These are phyloP conservation scores for Fusarium denticulatum DNA, from an alignment of 2,329 filamentous ascomycete species.

Conservation along the genomic window DNA sequence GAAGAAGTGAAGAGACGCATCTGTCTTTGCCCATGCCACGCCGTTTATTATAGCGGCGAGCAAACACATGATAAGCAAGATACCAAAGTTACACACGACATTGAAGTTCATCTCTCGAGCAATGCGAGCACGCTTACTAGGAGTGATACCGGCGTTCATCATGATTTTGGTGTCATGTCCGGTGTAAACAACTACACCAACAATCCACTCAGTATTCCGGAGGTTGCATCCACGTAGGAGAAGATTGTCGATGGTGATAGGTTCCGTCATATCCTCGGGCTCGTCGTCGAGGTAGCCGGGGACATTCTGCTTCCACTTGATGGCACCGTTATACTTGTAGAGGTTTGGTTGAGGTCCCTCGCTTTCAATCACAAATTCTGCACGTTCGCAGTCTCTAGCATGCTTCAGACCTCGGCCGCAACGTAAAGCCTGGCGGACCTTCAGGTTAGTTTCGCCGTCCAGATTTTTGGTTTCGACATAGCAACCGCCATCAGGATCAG, in stretches of 20 bases:
- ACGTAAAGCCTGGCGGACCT: slow-evolving; percentile 90
- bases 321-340: slow-evolving; percentile 91
- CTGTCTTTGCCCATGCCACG: slow-evolving; percentile 77
- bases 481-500: slow-evolving; percentile 91
- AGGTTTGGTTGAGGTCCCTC: slow-evolving; percentile 92
- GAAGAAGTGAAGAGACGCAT: slow-evolving; percentile 82
- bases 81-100: slow-evolving; percentile 93
- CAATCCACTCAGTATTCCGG: slow-evolving; percentile 94
- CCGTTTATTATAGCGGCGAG: slow-evolving; percentile 87
- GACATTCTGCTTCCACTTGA: slow-evolving; percentile 84
- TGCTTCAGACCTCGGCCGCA: slow-evolving; percentile 86
- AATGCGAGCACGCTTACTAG: slow-evolving; percentile 91
- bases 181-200: slow-evolving; percentile 93
- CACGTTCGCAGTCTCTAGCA: slow-evolving; percentile 89
- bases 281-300: slow-evolving; percentile 69
- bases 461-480: slow-evolving; percentile 99
- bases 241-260: slow-evolving; percentile 94
- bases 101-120: slow-evolving; percentile 96
- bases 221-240: slow-evolving; percentile 92
- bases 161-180: slow-evolving; percentile 98
- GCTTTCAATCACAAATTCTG: slow-evolving; percentile 89
- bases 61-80: slow-evolving; percentile 90
- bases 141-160: slow-evolving; percentile 96
- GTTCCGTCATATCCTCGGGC: slow-evolving; percentile 84
- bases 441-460: slow-evolving; percentile 97